These are phyloP conservation scores for Neobulgaria alba DNA, from an alignment of 2,329 filamentous ascomycete genomes.

Conservation along the genomic window DNA sequence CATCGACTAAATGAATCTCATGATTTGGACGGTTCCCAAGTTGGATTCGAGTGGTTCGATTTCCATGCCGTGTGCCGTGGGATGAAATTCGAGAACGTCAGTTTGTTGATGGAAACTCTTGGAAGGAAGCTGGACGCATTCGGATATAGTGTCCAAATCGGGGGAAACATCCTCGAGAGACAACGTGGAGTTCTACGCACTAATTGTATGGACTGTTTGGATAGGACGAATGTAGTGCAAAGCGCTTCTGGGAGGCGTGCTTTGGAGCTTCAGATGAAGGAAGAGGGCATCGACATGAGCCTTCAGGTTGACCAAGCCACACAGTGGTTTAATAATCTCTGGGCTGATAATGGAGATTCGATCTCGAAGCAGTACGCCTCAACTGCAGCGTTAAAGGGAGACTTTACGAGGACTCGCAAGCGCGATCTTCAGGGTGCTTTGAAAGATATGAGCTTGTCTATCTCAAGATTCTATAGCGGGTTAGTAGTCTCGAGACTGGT, in stretches of 20 bases:
- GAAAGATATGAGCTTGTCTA: slow-evolving; percentile 81
- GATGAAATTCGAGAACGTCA: slow-evolving; percentile 97
- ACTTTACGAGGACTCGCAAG: slow-evolving; percentile 87
- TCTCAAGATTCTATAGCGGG: slow-evolving; percentile 67
- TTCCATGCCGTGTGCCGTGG: slow-evolving; percentile 88
- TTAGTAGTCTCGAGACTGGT: too few relatives aligned
- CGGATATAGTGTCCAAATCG: slow-evolving; percentile 57
- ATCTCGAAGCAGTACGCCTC: slow-evolving; percentile 94
- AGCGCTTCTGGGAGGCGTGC: slow-evolving; percentile 81
- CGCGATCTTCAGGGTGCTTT: slow-evolving; percentile 85
- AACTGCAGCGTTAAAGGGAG: slow-evolving; percentile 90
- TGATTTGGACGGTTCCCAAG: slow-evolving; percentile 35
- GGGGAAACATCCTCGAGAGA: slow-evolving; percentile 34
- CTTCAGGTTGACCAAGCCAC: slow-evolving; percentile 70
- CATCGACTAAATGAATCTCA: slow-evolving; percentile 56
- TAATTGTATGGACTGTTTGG: slow-evolving; percentile 98
- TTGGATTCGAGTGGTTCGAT: slow-evolving; percentile 92
- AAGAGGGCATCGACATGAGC: slow-evolving; percentile 68
- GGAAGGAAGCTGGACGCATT: slow-evolving; percentile 58
- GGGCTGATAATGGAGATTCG: slow-evolving; percentile 96
- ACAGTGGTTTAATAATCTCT: slow-evolving; percentile 90
- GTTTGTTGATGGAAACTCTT: slow-evolving; percentile 63
- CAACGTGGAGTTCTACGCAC: slow-evolving; percentile 80
- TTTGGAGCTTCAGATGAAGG: slow-evolving; percentile 69
- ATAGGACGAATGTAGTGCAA: slow-evolving; percentile 92